Base-by-base conservation (phyloP, 768 basidiomycete species). In the Mycena maculata region DNA sequence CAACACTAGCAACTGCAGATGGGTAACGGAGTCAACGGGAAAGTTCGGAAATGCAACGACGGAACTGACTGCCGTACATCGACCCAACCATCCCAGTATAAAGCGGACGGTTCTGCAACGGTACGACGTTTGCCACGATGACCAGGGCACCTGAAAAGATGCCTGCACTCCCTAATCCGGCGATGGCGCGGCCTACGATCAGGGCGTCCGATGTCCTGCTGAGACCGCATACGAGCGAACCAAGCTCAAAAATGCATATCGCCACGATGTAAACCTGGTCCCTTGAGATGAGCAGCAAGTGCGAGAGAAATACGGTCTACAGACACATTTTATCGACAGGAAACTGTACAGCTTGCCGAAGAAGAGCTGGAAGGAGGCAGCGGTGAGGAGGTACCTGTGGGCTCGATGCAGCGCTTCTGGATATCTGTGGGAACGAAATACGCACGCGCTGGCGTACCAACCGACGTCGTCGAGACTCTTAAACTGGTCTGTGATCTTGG, bases 91-190 rank as follows among this genome's bases (percentile, higher is more conserved):
- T 54, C 3, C 83, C 84, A 42, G 82, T 81, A 41, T 83, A 72
- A 16, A 74, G 39, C 13, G 80, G 71, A 11, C 77, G 74, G 38
- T 75, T 71, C 27, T 74, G 71, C 18, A 80, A 64, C 3, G 71
- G 73, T 20, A 75, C 74, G 18, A 75, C 66, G 42, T 76, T 69
- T 16, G 76, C 70, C 11, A 78, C 73, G 31, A 77, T 71, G 5
- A 73, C 72, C 36, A 78, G 59, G 2, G 69, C 72, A 1, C 74
- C 72, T 1, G 70, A 65, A 62, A 68, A 65, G 23, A 69, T 66
- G 28, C 83, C 84, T 0, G 81, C 79, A 0, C 81, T 83, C 3
- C 85, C 86, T 4, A 84, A 64, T 12, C 86, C 85, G 4, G 81
- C 75, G 25, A 86, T 65, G 0, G 85, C 84, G 15, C 85, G 75